Base-by-base conservation (phyloP, 345 rosid genomes). In the Bruguiera parviflora region DNA sequence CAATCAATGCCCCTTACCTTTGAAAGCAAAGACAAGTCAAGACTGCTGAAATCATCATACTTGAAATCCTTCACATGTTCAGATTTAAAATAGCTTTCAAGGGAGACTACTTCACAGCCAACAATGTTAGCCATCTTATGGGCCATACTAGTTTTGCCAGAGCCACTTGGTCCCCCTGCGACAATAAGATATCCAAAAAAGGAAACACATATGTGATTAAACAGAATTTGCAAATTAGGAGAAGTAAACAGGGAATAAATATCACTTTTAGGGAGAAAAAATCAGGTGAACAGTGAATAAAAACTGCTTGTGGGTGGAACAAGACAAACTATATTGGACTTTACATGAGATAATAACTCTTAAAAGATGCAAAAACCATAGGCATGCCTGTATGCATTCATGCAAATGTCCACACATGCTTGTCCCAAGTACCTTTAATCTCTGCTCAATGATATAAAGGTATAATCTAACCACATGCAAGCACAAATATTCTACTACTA, bases 91-190 rank as follows among this genome's bases (percentile, higher is more conserved):
- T 96, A 96, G 77, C 82, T 90, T 85, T 96, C 99, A 58, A 96
- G 98, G 69, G 99, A 96, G 76, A 96, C 98, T 71, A 96, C 99
- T 82, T 92, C 97, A 78, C 99, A 96, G 21, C 99, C 98, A 76
- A 96, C 92, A 70, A 96, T 96, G 79, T 92, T 96, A 53, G 99
- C 99, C 99, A 92, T 92, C 84, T 96, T 96, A 82, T 88, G 98
- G 66, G 99, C 99, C 89, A 96, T 69, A 82, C 98, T 96, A 70
- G 99, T 92, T 86, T 95, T 95, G 61, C 99, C 99, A 59, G 98
- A 92, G 71, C 99, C 99, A 85, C 99, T 95, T 32, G 99, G 99
- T 77, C 99, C 99, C 75, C 99, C 99, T 95, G 82, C 79, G 78
- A 75, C 59, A 77, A 60, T 31, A 63, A 43, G 56, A 66, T 21